A percentile compares a stretch with the other conserved stretches of the same genome.
phyloP scores from a whole-genome alignment of 768 basidiomycete species.

The Roridomyces roridus region DNA sequence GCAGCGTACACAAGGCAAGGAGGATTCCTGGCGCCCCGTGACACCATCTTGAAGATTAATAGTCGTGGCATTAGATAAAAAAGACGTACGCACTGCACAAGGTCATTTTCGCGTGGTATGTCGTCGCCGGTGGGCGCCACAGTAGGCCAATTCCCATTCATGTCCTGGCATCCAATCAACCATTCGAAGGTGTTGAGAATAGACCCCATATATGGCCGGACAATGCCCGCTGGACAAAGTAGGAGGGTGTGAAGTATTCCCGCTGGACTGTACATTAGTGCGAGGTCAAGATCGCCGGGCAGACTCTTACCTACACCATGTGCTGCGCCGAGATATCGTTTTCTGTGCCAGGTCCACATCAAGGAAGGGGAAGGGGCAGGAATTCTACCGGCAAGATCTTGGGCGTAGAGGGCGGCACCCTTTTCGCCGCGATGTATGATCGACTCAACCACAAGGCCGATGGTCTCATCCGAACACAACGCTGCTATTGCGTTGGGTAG shows the following conservation, averaged over 20 bases:
- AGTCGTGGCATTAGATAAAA: neutral
- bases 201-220: constrained; percentile 43
- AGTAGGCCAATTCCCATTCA: constrained; percentile 59
- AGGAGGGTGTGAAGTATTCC: constrained; percentile 61
- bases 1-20: constrained; percentile 51
- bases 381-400: constrained; percentile 30
- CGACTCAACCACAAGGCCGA: constrained; percentile 46
- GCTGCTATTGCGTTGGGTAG: constrained; percentile 5
- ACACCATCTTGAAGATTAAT: constrained; percentile 52
- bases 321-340: constrained; percentile 60
- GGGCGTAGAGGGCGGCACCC: constrained; percentile 42
- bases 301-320: constrained; percentile 60
- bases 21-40: constrained; percentile 62
- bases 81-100: constrained; percentile 52
- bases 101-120: constrained; percentile 35
- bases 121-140: constrained; percentile 37
- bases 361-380: constrained; percentile 51
- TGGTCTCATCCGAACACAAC: constrained; percentile 41
- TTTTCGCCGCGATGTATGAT: constrained; percentile 50
- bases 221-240: constrained; percentile 42
- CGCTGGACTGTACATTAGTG: too few species aligned
- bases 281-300: too few species aligned
- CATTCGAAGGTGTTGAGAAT: constrained; percentile 55
- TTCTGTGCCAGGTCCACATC: constrained; percentile 69
- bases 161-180: constrained; percentile 52